Base-by-base conservation (phyloP, 192 early-diverging fungal genomes). In the Entophlyctis helioformis region DNA sequence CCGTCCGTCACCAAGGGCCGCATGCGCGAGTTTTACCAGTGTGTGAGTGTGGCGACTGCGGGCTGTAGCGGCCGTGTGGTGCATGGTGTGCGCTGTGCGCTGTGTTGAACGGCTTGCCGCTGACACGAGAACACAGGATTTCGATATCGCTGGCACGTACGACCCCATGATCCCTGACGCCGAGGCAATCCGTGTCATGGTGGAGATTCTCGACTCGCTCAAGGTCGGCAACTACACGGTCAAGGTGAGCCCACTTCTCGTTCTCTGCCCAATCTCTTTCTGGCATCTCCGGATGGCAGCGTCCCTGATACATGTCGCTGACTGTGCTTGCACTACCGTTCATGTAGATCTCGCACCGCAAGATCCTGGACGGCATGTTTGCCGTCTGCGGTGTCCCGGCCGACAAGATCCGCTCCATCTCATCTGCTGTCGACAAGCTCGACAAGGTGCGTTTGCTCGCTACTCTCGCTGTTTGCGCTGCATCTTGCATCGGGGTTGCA, bases 1-100 rank as follows among this genome's bases (percentile, higher is more conserved):
- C 95, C 95, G 32, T 89, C 91, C 2, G 87, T 98, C 81, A 89
- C 88, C 46, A 92, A 96, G 71, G 93, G 95, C 2, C 80, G 93
- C n/a, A 87, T 97, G 87, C 73, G 95, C 56, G 95, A 98, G 66
- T 98, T 98, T 51, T 93, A 78, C 69, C 93, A 98, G 63, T 98
- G 93, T 62, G 81, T 85, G 65, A 56, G 76, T 76, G 6, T 33
- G 8, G n/a, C 5, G n/a, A 18, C 22, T 10, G 16, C 23, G 15
- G 11, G 15, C 51, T 54, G 12, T 10, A 53, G 19, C n/a, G 33
- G n/a, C n/a, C n/a, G n/a, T n/a, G n/a, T n/a, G n/a, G n/a, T n/a
- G n/a, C n/a, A n/a, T n/a, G n/a, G n/a, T n/a, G n/a, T n/a, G n/a
- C n/a, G n/a, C n/a, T n/a, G n/a, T n/a, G n/a, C n/a, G n/a, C n/a